phyloP scores from a whole-genome alignment of 2,329 filamentous ascomycete species.

The Phyllachora maydis region DNA sequence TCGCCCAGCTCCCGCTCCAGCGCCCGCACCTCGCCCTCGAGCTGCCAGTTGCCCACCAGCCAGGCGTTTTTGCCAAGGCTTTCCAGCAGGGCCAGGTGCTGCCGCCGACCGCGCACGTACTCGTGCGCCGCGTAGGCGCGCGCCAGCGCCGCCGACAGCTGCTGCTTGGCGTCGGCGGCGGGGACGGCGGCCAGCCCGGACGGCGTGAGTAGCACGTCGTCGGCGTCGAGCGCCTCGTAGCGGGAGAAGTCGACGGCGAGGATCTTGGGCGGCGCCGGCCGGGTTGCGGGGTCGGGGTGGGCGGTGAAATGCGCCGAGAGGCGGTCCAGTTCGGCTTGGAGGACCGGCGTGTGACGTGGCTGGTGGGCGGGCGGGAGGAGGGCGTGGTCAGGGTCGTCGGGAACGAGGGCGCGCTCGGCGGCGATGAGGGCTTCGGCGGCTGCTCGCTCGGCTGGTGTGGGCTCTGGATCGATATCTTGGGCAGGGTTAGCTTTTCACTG shows the following conservation, averaged over 20 bases:
- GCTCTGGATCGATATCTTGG: conserved; percentile 62
- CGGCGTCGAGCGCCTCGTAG: conserved; percentile 59
- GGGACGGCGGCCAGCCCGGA: conserved; percentile 8
- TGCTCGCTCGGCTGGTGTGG: conserved; percentile 38
- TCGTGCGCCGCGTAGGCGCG: conserved; percentile 24
- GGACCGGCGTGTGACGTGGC: conserved; percentile 40
- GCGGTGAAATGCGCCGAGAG: too few species aligned
- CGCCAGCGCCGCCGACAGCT: conserved; percentile 43
- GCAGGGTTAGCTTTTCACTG: too few species aligned
- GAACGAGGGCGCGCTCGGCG: conserved; percentile 32
- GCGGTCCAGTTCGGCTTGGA: conserved; percentile 48
- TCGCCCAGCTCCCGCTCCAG: conserved; percentile 58
- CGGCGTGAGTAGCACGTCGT: too few species aligned
- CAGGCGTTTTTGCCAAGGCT: conserved; percentile 75
- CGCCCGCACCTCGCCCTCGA: conserved; percentile 48
- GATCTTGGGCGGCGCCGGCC: conserved; percentile 17
- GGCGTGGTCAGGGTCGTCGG: conserved; percentile 27
- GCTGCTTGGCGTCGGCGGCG: conserved; percentile 6
- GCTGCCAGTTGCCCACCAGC: conserved; percentile 64
- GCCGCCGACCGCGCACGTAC: conserved; percentile 28
- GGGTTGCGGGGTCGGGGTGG: conserved; percentile 12
- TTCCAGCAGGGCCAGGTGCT: conserved; percentile 53
- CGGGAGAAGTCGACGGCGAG: conserved; percentile 53
- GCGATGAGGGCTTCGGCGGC: conserved; percentile 50
- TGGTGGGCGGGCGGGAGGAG: conserved; percentile 30